Base-by-base conservation (phyloP, 140 eudicot species). In the Ambrosia hybrid region DNA sequence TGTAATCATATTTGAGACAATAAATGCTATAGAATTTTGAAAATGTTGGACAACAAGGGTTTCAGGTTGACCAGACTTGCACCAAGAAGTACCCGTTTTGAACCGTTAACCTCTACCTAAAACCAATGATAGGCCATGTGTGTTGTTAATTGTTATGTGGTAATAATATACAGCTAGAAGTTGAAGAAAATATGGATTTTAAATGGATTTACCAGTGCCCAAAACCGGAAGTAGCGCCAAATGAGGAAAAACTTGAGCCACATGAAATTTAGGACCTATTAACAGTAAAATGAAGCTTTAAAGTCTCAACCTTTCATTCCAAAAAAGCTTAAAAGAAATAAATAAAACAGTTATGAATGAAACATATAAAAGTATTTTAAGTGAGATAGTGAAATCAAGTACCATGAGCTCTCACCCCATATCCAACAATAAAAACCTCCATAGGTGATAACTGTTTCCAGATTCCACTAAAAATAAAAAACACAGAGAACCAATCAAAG, bases 171-270 rank as follows among this genome's bases (percentile, higher is more conserved):
- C 34, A 30, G 34, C 34, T 36, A 68, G 55, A 69, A 57, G 10
- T 14, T 49, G 38, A 33, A 71, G 5, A 6, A 36, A 15, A 73
- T 51, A 65, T 15, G 48, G 9, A 8, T 70, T 16, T 67, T 21
- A 53, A 53, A 57, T 33, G 43, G 57, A 77, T 70, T 11, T 83
- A 90, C 99, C 97, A 90, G 81, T 48, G 99, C 87, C 95, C 99
- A 94, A 85, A 94, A 90, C 49, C 95, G 87, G 62, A 94, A 94
- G 83, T 90, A 94, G 61, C 99, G 99, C 97, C 99, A 94, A 53
- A 94, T 88, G 78, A 94, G 95, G 74, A 94, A 85, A 80, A 94
- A 94, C 57, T 94, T 94, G 39, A 94, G 97, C 99, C 99, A 94
- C 99, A 94, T 94, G 89, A 94, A 94, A 81, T 82, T 94, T 58